phyloP scores from a whole-genome alignment of 1,139 yeast species.

The Yamadazyma dushanensis region DNA sequence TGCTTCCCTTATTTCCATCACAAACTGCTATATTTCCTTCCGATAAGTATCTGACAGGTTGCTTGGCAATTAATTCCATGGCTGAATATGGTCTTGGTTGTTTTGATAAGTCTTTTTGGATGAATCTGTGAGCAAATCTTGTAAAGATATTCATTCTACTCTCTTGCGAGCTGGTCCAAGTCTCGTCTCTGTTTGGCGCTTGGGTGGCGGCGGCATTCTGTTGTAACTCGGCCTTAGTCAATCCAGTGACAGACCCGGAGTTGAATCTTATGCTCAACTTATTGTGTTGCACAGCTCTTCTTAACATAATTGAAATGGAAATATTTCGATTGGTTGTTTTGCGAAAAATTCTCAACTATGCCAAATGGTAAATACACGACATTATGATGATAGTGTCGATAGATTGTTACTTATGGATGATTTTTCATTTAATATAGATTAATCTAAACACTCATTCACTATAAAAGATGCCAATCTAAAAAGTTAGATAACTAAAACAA shows the following conservation, averaged over 20 bases:
- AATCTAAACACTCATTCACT: constrained; percentile 4
- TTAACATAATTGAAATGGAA: constrained; percentile 11
- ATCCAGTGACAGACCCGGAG: constrained; percentile 34
- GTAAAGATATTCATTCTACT: constrained; percentile 59
- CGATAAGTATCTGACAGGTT: constrained; percentile 64
- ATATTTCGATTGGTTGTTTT: constrained; percentile 11
- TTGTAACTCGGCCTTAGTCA: constrained; percentile 38
- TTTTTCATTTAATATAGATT: constrained; percentile 2
- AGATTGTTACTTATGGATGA: no score
- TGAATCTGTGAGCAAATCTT: constrained; percentile 61
- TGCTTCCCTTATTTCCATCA: constrained; percentile 72
- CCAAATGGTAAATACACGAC: not conserved
- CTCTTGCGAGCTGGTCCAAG: constrained; percentile 75
- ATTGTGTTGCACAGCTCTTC: constrained; percentile 8
- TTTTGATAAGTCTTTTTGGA: constrained; percentile 62
- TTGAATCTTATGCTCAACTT: constrained; percentile 14
- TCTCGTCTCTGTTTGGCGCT: constrained; percentile 70
- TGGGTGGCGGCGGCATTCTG: constrained; percentile 46
- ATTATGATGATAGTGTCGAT: no score
- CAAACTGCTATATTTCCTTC: constrained; percentile 71
- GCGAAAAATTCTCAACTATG: constrained; percentile 1
- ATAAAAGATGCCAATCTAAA: constrained; percentile 4
- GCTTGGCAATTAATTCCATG: constrained; percentile 74
- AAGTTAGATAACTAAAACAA: constrained; percentile 3
- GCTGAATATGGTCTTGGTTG: constrained; percentile 88